Evolutionary conservation across 345 rosid genomes (phyloP).

Genomic region (Hibiscus tridactylites): DNA sequence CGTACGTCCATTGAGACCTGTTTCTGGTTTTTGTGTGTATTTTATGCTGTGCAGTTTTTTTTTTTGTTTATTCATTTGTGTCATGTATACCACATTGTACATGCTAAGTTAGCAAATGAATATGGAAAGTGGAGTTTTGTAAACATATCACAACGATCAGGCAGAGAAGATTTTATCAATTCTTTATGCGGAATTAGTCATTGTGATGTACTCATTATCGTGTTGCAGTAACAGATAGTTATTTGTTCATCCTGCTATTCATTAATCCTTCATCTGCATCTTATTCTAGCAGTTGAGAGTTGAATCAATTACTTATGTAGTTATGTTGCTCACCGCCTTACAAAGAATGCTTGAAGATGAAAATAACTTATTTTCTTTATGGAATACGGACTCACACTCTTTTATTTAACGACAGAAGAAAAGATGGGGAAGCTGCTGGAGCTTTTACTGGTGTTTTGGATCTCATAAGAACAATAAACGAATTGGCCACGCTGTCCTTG

Average conservation of each 20-base stretch:
- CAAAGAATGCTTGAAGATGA: neutral
- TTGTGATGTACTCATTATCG: neutral
- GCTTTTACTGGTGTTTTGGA: constrained; percentile 73
- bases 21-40: constrained; percentile 2
- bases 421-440: constrained; percentile 89
- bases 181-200: neutral
- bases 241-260: neutral
- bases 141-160: neutral
- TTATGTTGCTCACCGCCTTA: neutral
- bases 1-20: neutral
- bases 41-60: neutral
- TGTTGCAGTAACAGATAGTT: neutral
- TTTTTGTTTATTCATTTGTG: neutral
- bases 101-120: neutral
- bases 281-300: neutral
- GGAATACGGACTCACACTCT: constrained; percentile 1
- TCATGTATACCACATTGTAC: neutral
- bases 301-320: neutral
- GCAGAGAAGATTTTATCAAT: neutral
- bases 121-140: neutral
- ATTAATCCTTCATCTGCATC: neutral
- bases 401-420: constrained; percentile 44
- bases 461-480: constrained; percentile 59
- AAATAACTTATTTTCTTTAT: neutral
- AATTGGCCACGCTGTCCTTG: constrained; percentile 73